These are phyloP conservation scores for Eucalyptus marginata DNA, from an alignment of 345 rosid species.

Conservation along the genomic window DNA sequence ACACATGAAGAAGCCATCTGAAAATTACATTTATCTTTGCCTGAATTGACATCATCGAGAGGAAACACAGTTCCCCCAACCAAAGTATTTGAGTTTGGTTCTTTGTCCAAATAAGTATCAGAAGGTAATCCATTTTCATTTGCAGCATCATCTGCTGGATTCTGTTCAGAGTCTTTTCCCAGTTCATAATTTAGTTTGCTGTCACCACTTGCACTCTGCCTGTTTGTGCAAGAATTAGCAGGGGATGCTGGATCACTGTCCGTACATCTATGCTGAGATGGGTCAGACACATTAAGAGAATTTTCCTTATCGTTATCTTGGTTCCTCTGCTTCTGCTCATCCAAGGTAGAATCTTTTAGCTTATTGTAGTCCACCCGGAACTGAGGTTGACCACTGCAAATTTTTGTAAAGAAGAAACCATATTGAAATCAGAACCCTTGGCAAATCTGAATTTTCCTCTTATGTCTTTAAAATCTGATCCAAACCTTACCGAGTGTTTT, in stretches of 20 bases:
- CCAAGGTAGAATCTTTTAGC: not conserved
- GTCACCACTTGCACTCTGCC: not conserved
- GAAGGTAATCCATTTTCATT: slow-evolving; percentile 8
- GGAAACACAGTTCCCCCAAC: not conserved
- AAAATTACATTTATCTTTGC: not conserved
- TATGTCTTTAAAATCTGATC: not conserved
- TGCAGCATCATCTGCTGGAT: not conserved
- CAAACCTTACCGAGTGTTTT: slow-evolving; percentile 22
- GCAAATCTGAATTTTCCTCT: not conserved
- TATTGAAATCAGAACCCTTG: not conserved
- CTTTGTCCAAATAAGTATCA: not conserved
- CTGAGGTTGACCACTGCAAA: slow-evolving; percentile 29
- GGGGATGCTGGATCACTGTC: not conserved
- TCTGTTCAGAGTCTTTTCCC: not conserved
- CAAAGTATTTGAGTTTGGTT: not conserved
- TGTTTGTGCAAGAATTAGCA: not conserved
- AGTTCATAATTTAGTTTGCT: not conserved
- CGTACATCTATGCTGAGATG: not conserved
- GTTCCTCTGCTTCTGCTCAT: slow-evolving; percentile 1
- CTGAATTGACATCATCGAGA: not conserved
- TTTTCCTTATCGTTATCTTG: not conserved
- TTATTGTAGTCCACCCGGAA: not conserved
- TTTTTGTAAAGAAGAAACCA: not conserved
- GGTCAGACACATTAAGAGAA: not conserved
- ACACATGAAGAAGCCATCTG: not conserved